A percentile compares a stretch with the other conserved stretches of the same genome.
phyloP scores from a whole-genome alignment of 75 land plant species.

The Cunninghamia lanceolata region DNA sequence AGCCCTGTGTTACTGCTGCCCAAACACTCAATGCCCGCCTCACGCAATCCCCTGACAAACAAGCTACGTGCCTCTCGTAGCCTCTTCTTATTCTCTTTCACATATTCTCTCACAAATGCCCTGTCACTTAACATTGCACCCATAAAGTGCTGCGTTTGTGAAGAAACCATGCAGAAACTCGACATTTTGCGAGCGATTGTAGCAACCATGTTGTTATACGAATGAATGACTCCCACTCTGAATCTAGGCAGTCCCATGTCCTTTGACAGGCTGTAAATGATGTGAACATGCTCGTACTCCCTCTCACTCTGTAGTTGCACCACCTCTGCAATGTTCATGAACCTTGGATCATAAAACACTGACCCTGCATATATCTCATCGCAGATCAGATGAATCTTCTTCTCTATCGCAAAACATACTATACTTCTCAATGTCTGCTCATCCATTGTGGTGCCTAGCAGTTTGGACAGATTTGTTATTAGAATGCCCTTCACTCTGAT shows the following conservation, averaged over 20 bases:
- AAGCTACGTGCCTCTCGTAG: constrained; percentile 24
- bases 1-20: constrained; percentile 46
- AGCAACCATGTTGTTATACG: constrained; percentile 45
- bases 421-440: constrained; percentile 23
- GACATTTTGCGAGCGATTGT: constrained; percentile 35
- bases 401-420: constrained; percentile 29
- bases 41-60: too few relatives aligned
- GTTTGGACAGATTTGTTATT: constrained; percentile 58
- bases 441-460: constrained; percentile 43
- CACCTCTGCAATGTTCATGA: constrained; percentile 44
- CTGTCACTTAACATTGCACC: too few relatives aligned
- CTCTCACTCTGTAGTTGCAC: too few relatives aligned
- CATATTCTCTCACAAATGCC: constrained; percentile 23
- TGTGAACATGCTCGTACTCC: constrained; percentile 21
- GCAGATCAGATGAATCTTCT: constrained; percentile 51
- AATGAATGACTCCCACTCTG: constrained; percentile 54
- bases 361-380: constrained; percentile 63
- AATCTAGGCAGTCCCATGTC: constrained; percentile 67
- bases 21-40: constrained; percentile 14
- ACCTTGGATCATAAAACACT: constrained; percentile 23
- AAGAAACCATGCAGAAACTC: too few relatives aligned
- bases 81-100: constrained; percentile 36
- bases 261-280: constrained; percentile 66
- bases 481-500: too few relatives aligned
- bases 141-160: too few relatives aligned